These are phyloP conservation scores for Aspergillus sergii DNA, from an alignment of 2,329 filamentous ascomycete genomes.

Conservation along the genomic window DNA sequence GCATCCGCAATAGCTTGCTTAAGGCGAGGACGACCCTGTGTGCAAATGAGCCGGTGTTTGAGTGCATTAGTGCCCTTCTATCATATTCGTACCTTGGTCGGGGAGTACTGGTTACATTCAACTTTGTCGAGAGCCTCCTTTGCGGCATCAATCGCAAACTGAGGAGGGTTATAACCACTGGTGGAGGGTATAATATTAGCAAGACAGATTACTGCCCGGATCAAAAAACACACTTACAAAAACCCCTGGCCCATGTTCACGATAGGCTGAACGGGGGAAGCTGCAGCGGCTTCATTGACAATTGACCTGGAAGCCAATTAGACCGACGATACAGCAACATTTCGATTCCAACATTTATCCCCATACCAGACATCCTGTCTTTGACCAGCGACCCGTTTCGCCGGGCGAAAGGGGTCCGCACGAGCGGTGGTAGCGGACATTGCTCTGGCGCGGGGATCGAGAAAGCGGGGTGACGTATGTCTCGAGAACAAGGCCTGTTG, in stretches of 20 bases:
- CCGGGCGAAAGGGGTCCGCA: slow-evolving; percentile 49
- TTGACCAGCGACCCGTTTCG: slow-evolving; percentile 52
- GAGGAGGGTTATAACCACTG: slow-evolving; percentile 85
- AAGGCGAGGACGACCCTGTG: slow-evolving; percentile 76
- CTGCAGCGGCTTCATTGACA: slow-evolving; percentile 67
- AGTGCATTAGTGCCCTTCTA: neutral
- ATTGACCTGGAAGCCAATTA: slow-evolving; percentile 55
- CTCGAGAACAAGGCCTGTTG: neutral
- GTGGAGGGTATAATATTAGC: neutral
- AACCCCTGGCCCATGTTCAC: slow-evolving; percentile 71
- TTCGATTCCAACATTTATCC: neutral
- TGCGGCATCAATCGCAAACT: slow-evolving; percentile 88
- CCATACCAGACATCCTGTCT: slow-evolving; percentile 54
- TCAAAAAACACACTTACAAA: slow-evolving; percentile 44
- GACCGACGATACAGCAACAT: slow-evolving; percentile 10
- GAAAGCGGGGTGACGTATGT: slow-evolving; percentile 22
- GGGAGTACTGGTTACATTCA: slow-evolving; percentile 98
- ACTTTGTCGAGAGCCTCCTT: slow-evolving; percentile 87
- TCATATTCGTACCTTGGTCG: slow-evolving; percentile 66
- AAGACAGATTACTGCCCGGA: neutral
- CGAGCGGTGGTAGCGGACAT: slow-evolving; percentile 44
- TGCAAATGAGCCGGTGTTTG: slow-evolving; percentile 8
- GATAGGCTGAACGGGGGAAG: slow-evolving; percentile 65
- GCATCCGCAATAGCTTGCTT: slow-evolving; percentile 92
- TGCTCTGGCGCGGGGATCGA: slow-evolving; percentile 29